phyloP scores from a whole-genome alignment of 106 monocot genomes.

The Vanilla planifolia region DNA sequence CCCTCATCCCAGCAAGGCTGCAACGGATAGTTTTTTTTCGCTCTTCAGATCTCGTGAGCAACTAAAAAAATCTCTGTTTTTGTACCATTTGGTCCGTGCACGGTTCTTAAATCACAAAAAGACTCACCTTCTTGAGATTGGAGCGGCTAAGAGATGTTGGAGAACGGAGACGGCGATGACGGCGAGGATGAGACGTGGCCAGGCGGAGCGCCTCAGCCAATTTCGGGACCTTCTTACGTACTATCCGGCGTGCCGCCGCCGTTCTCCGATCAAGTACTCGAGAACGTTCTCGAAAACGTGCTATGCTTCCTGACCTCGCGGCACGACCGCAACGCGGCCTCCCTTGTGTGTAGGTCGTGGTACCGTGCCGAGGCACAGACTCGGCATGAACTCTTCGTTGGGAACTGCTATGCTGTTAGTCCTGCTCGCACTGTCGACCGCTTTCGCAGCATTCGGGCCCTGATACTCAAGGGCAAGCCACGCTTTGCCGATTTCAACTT shows the following conservation, averaged over 20 bases:
- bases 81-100: no score
- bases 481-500: conserved; percentile 80
- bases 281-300: conserved; percentile 24
- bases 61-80: no score
- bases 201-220: conserved; percentile 1
- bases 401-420: conserved; percentile 84
- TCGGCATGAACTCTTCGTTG: conserved; percentile 70
- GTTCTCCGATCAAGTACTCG: conserved; percentile 17
- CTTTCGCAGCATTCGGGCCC: conserved; percentile 30
- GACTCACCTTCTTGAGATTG: no score
- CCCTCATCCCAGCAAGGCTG: no score
- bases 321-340: conserved; percentile 63
- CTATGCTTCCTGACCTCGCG: conserved; percentile 18
- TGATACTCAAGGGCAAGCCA: conserved; percentile 28
- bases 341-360: conserved; percentile 72
- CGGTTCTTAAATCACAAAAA: no score
- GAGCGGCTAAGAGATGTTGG: neutral
- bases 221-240: neutral
- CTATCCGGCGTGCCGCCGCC: conserved; percentile 6
- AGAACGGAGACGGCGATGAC: conserved; percentile 2
- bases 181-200: conserved; percentile 6
- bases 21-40: no score
- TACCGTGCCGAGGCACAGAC: conserved; percentile 65
- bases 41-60: no score
- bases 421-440: conserved; percentile 40